Conservation (phyloP, 345 rosid genomes). For the Gossypium turneri region DNA sequence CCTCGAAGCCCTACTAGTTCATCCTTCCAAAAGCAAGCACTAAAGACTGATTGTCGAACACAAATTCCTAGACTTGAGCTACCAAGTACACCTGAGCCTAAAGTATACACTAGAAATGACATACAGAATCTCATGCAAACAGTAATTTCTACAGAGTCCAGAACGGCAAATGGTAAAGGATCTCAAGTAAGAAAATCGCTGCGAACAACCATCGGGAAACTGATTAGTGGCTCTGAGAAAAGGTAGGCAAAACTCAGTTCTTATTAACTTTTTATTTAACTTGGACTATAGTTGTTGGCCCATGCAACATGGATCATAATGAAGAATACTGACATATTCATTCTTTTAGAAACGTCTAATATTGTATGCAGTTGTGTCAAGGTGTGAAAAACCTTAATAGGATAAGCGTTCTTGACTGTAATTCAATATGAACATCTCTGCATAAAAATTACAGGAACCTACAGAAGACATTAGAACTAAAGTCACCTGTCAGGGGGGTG, state of each 20-base stretch:
- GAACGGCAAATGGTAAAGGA: constrained; percentile 46
- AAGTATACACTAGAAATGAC: constrained; percentile 34
- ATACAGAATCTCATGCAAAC: constrained; percentile 34
- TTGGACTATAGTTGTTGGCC: background rate
- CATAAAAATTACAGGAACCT: constrained; percentile 36
- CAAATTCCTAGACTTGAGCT: constrained; percentile 50
- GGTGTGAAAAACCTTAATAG: background rate
- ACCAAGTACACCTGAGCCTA: constrained; percentile 53
- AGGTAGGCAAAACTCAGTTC: constrained; percentile 39
- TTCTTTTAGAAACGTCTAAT: background rate
- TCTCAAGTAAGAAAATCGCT: constrained; percentile 82
- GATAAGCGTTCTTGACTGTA: background rate
- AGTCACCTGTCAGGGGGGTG: constrained; percentile 34
- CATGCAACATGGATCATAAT: background rate
- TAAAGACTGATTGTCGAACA: constrained; percentile 43
- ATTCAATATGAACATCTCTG: background rate
- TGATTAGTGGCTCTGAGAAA: constrained; percentile 78
- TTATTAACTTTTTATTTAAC: background rate
- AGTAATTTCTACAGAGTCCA: constrained; percentile 43
- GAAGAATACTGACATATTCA: background rate
- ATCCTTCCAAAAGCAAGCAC: constrained; percentile 30
- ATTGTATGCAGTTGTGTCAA: background rate
- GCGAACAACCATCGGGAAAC: constrained; percentile 73
- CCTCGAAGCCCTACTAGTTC: constrained; percentile 60
- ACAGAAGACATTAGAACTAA: constrained; percentile 29